Base-by-base conservation (phyloP, 805 yeast genomes). In the Metschnikowia cubensis region DNA sequence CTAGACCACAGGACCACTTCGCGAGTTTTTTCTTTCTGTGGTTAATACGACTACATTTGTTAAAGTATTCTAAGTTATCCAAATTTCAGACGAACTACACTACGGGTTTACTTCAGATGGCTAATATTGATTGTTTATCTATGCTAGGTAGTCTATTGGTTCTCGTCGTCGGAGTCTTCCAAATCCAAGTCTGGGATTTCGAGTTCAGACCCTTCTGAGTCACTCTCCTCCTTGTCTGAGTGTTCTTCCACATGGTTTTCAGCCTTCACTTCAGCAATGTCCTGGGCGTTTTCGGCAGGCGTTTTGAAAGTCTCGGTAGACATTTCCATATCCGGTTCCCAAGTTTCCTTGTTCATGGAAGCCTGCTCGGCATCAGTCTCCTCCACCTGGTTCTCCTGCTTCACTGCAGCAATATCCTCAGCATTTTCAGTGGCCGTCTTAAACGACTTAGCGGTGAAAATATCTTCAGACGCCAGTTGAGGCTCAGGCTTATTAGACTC, bases 1-100 rank as follows among this genome's bases (percentile, higher is more conserved):
- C 97, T 90, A 90, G 96, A 90, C 97, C 97, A 90, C 90, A 85
- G 83, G 84, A 84, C 94, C 94, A 70, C 50, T 61, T 63, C 5
- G 11, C n/a, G 6, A 6, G 3, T 18, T 7, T 33, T 0, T 1
- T 3, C 0, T 1, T 10, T 17, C 4, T 0, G 7, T 2, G 4
- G 10, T 2, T 1, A 3, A 8, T 25, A 25, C 29, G 4, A 1
- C 4, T 8, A 25, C 29, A 8, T 3, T 25, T 25, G 3, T 10
- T 25, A 8, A 25, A 25, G 29, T 3, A 8, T 25, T 25, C 11
- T 8, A 11, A 3, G 10, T 17, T 2, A 8, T 4, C 4, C 21
- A 15, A 15, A 3, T n/a, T 14, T 34, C 17, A 34, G 35, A 34
- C 5, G 11, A 8, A 8, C 29, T 25, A 25, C 11, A 25, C 29